Evolutionary conservation across 441 rosid species (phyloP), one percentile per base, ranked within the genome.

Genomic region (Erodium moschatum): DNA sequence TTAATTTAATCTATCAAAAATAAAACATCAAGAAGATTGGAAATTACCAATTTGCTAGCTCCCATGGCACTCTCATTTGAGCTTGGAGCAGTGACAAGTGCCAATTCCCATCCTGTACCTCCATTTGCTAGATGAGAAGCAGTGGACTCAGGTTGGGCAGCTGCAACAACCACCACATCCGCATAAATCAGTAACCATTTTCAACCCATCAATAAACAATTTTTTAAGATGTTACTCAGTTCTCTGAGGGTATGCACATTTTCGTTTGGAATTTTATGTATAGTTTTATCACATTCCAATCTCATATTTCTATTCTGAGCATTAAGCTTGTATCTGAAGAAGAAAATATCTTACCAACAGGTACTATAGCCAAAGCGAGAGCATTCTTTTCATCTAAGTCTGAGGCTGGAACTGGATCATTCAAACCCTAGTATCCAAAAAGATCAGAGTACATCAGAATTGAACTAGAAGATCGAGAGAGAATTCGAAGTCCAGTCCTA

Each of bases 341-440:
- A 61, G 44, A 44, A 68, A 68, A n/a, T 15, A 70, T 73, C 88
- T 73, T 83, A 81, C 81, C 84, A 76, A 81, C 88, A 44, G 97
- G 92, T 73, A 94, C 89, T 73, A 91, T 89, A 62, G 99, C 97
- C 85, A 94, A 79, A 77, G 97, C 97, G 77, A 86, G 71, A 63
- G 97, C 89, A 86, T 88, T 94, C 79, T 84, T 89, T 77, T 89
- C 89, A 52, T 91, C 90, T 12, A 87, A 79, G 68, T 87, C 88
- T 61, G 97, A 84, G 44, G 85, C 89, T 66, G 69, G 92, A 80
- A 67, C 71, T 74, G 91, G 87, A 82, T 91, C 88, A 72, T 85
- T 81, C 87, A 94, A 80, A 69, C 84, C 84, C 99, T 91, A 35
- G 40, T 3, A 7, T 9, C 29, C 38, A 69, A 50, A 16, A 42